These are phyloP conservation scores for Paraconiothyrium sp. DNA, from an alignment of 2,329 filamentous ascomycete species.

Conservation along the genomic window DNA sequence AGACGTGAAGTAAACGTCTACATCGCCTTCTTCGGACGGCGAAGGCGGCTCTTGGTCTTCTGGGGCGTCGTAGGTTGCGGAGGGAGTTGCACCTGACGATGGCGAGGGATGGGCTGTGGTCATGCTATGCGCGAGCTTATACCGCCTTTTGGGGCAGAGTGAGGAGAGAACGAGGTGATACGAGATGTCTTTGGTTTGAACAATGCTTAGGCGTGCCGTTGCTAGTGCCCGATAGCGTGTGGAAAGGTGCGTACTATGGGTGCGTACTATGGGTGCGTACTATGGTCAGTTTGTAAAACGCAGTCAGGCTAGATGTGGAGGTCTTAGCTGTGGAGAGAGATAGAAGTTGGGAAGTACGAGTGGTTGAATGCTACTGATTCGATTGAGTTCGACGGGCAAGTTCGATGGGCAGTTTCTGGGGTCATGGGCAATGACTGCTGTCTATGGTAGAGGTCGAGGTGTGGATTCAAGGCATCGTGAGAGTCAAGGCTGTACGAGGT, in stretches of 20 bases:
- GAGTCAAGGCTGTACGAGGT: neutral
- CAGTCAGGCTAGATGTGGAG: neutral
- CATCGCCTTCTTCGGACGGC: conserved; percentile 40
- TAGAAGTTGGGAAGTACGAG: neutral
- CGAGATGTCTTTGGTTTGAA: too few species aligned
- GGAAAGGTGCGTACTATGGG: too few species aligned
- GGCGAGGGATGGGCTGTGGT: conserved; percentile 43
- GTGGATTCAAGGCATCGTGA: neutral
- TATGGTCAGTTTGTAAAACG: neutral
- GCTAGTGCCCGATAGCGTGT: too few species aligned
- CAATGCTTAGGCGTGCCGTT: too few species aligned
- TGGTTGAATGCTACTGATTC: neutral
- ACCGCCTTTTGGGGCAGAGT: too few species aligned
- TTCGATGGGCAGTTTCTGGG: neutral
- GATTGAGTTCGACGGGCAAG: neutral
- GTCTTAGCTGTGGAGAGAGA: neutral
- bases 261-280: too few species aligned
- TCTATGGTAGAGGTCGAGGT: neutral
- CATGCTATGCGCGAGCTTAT: conserved; percentile 25
- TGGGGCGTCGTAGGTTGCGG: conserved; percentile 45
- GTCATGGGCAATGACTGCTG: neutral
- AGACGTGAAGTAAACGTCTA: conserved; percentile 41
- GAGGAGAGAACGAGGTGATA: too few species aligned
- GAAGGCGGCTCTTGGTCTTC: conserved; percentile 42
- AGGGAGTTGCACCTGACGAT: conserved; percentile 41